These are phyloP conservation scores for Besnoitia besnoiti DNA, from an alignment of 169 alveolate species.

Conservation along the genomic window DNA sequence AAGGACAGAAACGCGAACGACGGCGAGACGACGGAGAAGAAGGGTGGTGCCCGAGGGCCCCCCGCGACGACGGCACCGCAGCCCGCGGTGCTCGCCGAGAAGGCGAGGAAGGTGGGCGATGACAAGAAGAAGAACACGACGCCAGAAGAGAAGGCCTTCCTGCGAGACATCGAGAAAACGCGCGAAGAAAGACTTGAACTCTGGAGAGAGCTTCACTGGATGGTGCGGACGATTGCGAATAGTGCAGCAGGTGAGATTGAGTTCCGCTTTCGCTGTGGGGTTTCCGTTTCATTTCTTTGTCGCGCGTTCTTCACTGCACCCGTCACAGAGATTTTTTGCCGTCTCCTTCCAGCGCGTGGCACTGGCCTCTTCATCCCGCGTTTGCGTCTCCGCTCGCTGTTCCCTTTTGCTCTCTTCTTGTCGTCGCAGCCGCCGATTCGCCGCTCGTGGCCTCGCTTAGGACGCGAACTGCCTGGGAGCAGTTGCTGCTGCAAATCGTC, in stretches of 20 bases:
- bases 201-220: conserved; percentile 30
- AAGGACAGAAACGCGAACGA: neutral
- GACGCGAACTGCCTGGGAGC: neutral
- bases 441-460: neutral
- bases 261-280: too few species aligned
- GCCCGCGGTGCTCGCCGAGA: too few species aligned
- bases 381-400: neutral
- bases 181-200: neutral
- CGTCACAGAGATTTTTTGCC: neutral
- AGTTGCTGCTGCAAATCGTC: conserved; percentile 9
- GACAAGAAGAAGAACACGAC: neutral
- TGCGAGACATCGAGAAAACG: neutral
- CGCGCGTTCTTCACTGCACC: too few species aligned
- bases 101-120: too few species aligned
- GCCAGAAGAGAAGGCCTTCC: neutral
- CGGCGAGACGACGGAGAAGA: neutral
- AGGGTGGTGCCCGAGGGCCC: too few species aligned
- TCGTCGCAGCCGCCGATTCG: neutral
- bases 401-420: neutral
- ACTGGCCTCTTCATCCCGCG: too few species aligned
- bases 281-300: too few species aligned
- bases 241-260: neutral
- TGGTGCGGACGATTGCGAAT: neutral
- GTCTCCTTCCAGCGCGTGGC: neutral
- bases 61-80: too few species aligned